These are phyloP conservation scores for Albugo laibachii DNA, from an alignment of 352 stramenopile species.

Conservation along the genomic window DNA sequence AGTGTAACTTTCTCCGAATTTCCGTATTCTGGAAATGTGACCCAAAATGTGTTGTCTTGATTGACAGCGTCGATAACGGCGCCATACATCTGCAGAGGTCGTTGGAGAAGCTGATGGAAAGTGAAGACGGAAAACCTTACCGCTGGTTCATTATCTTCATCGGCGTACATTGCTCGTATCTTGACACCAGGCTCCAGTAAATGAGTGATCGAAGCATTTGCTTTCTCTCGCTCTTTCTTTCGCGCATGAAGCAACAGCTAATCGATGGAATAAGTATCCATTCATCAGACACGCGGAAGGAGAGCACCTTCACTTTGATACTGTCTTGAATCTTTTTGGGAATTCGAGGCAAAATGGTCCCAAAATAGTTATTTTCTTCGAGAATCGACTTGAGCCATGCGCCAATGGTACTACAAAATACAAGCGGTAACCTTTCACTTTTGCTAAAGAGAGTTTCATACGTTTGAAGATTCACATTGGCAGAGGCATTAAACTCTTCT, in stretches of 20 bases:
- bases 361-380: slow-evolving; percentile 91
- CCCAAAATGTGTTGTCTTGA: slow-evolving; percentile 55
- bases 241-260: slow-evolving; percentile 62
- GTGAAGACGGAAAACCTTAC: slow-evolving; percentile 12
- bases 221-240: slow-evolving; percentile 40
- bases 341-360: slow-evolving; percentile 90
- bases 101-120: not conserved
- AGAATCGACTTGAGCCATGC: slow-evolving; percentile 82
- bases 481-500: slow-evolving; percentile 81
- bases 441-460: slow-evolving; percentile 12
- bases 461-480: slow-evolving; percentile 64
- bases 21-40: slow-evolving; percentile 94
- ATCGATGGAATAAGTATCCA: not conserved
- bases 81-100: slow-evolving; percentile 79
- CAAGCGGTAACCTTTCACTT: not conserved
- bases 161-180: slow-evolving; percentile 87
- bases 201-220: slow-evolving; percentile 42
- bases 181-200: slow-evolving; percentile 78
- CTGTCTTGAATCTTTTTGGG: slow-evolving; percentile 90
- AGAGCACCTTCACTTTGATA: slow-evolving; percentile 86
- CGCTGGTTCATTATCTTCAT: slow-evolving; percentile 88
- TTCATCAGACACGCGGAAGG: not conserved
- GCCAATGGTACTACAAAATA: slow-evolving; percentile 70
- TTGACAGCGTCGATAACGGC: slow-evolving; percentile 89
- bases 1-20: slow-evolving; percentile 89